Evolutionary conservation across 108 stramenopile genomes (phyloP), one percentile per base, ranked within the genome.

Genomic region (Schizochytrium sp.): DNA sequence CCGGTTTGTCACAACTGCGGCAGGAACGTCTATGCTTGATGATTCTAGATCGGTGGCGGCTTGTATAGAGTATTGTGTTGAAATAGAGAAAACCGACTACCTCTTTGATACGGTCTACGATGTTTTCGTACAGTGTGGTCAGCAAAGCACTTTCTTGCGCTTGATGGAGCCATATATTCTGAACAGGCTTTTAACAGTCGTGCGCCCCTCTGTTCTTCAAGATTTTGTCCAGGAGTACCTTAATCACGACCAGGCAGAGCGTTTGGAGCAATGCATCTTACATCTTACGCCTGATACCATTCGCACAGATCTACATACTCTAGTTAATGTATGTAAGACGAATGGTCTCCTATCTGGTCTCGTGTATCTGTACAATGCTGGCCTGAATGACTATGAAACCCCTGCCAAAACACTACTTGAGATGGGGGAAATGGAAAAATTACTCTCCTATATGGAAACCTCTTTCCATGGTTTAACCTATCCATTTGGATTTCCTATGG

Each of bases 121-220:
- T 42, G 53, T 83, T 12, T 83, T 83, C 40, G 76, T 55, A n/a
- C 76, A 83, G 53, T 49, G 50, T 38, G 76, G 53, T 13, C 47
- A 83, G 53, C 47, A 83, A 28, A 49, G 50, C 15, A 53, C 55
- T 8, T 83, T 83, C 40, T 83, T 83, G 76, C 47, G 53, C 5
- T 53, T 83, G 50, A 55, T 83, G 76, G 76, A 83, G 76, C 76
- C 76, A n/a, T 83, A 83, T 28, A 83, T 83, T 42, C 53, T 83
- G 28, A 83, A 83, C 3, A 10, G 76, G 10, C 76, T 83, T 8
- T 40, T 83, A n/a, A 83, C 76, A 0, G 53, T 49, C n/a, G 53
- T 83, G 47, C 50, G 50, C 17, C 76, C 76, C 5, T 83, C 76
- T 13, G 76, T 83, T 2, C 76, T 83, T 5, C 47, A 83, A 40